Evolutionary conservation across 495 filamentous ascomycete species (phyloP).

Genomic region (Poronia punctata): DNA sequence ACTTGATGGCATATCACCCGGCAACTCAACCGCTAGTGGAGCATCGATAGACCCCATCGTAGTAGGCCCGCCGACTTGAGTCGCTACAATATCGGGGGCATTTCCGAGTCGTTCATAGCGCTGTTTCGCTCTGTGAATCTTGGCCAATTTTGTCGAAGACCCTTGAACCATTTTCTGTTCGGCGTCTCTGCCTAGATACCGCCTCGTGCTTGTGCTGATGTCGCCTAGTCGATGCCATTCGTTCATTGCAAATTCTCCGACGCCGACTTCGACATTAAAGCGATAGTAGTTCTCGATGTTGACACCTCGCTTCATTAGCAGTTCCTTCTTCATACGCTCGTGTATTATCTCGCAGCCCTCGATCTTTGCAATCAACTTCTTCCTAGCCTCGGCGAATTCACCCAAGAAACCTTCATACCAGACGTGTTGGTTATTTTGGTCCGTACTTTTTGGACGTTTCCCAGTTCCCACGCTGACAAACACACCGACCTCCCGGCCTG

Average conservation of each 20-base stretch:
- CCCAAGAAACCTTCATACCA: conserved; percentile 96
- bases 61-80: conserved; percentile 14
- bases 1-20: conserved; percentile 35
- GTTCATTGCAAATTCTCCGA: conserved; percentile 98
- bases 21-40: conserved; percentile 41
- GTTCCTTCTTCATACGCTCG: conserved; percentile 67
- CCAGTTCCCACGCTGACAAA: conserved; percentile 91
- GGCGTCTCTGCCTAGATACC: conserved; percentile 67
- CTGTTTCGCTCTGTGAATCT: conserved; percentile 63
- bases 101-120: conserved; percentile 30
- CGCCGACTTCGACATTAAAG: conserved; percentile 94
- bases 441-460: conserved; percentile 69
- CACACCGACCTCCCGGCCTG: conserved; percentile 79
- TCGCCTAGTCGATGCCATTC: conserved; percentile 92
- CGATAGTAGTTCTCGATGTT: conserved; percentile 90
- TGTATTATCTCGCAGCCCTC: conserved; percentile 93
- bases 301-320: conserved; percentile 69
- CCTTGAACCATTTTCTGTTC: conserved; percentile 68
- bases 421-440: conserved; percentile 54
- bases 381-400: conserved; percentile 83
- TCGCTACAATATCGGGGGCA: conserved; percentile 25
- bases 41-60: conserved; percentile 26
- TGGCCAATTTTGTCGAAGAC: conserved; percentile 74
- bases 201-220: conserved; percentile 83
- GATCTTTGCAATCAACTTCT: conserved; percentile 78